These are phyloP conservation scores for Calonectria leucothoes DNA, from an alignment of 2,329 filamentous ascomycete species.

Conservation along the genomic window DNA sequence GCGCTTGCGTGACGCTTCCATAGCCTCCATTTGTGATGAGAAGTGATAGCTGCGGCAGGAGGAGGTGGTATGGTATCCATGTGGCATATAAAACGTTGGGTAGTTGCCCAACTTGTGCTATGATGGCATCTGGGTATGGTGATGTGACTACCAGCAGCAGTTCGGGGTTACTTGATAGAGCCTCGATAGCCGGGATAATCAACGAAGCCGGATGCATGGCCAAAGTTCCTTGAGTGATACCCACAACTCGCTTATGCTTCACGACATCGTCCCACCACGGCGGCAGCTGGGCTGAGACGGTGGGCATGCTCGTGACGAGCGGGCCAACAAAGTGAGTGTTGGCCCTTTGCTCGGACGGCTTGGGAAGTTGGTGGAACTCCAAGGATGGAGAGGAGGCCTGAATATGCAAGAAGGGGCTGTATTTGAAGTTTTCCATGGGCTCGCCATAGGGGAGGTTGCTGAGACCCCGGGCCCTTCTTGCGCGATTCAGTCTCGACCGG, in stretches of 20 bases:
- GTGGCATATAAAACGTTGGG: slow-evolving; percentile 45
- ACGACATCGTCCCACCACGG: slow-evolving; percentile 47
- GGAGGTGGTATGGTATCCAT: slow-evolving; percentile 51
- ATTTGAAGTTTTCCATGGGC: slow-evolving; percentile 46
- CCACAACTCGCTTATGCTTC: slow-evolving; percentile 44
- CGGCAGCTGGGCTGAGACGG: slow-evolving; percentile 37
- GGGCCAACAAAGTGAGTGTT: slow-evolving; percentile 49
- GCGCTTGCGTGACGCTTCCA: slow-evolving; percentile 50
- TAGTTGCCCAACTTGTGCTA: slow-evolving; percentile 29
- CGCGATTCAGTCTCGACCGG: slow-evolving; percentile 44
- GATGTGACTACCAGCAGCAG: slow-evolving; percentile 49
- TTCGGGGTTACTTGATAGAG: slow-evolving; percentile 41
- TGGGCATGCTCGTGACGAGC: slow-evolving; percentile 41
- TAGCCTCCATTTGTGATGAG: slow-evolving; percentile 53
- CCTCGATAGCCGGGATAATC: slow-evolving; percentile 51
- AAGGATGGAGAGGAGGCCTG: slow-evolving; percentile 49
- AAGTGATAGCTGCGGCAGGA: slow-evolving; percentile 48
- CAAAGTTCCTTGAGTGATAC: slow-evolving; percentile 53
- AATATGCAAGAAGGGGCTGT: slow-evolving; percentile 53
- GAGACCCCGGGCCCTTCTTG: slow-evolving; percentile 45
- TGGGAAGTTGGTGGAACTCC: slow-evolving; percentile 46
- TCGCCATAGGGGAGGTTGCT: slow-evolving; percentile 43
- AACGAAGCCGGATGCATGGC: slow-evolving; percentile 50
- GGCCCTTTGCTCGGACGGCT: slow-evolving; percentile 28
- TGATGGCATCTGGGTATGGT: slow-evolving; percentile 42